Evolutionary conservation across 1,139 yeast species (phyloP), one percentile per base, ranked within the genome.

Genomic region (Hansenula lynferdii): DNA sequence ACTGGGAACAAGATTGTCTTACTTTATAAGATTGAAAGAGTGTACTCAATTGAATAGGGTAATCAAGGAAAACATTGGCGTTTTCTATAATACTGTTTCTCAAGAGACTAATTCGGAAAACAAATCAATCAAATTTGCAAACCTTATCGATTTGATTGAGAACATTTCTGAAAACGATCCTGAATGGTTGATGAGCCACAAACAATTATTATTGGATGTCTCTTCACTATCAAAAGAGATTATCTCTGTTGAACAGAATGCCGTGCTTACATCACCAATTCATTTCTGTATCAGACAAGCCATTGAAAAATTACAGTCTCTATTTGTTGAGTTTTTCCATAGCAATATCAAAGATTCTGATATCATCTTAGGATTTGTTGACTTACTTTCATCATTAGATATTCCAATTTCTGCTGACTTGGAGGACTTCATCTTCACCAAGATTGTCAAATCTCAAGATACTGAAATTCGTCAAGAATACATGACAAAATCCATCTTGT

Each of bases 211-310:
- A 20, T 57, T 70, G n/a, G 63, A 66, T 7, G 60, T 81, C 37
- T 67, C 76, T 2, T 60, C 65, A 1, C 53, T 75, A 29, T 65
- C 70, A 0, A 75, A 69, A 37, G 67, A 67, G 31, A 70, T 81
- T 14, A 58, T 65, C 2, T 56, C 62, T 3, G 64, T 75, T 28
- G 66, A 71, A 38, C 55, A 56, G 26, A 49, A 60, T 0, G 65
- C 76, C 2, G 61, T 77, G 2, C 62, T 77, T 38, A 70, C 77
- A 1, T 80, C 90, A 0, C 69, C 83, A 2, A 64, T 79, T 18
- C 86, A 79, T 44, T 74, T 87, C 56, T 87, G 83, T 55, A 70
- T 85, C n/a, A 84, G 76, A 38, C 92, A 84, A 53, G 78, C 94
- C 0, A 65, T 84, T 28, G 72, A 71, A 19, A 80, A 72, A 36